phyloP scores from a whole-genome alignment of 805 yeast species.

The Scheffersomyces spartinae region DNA sequence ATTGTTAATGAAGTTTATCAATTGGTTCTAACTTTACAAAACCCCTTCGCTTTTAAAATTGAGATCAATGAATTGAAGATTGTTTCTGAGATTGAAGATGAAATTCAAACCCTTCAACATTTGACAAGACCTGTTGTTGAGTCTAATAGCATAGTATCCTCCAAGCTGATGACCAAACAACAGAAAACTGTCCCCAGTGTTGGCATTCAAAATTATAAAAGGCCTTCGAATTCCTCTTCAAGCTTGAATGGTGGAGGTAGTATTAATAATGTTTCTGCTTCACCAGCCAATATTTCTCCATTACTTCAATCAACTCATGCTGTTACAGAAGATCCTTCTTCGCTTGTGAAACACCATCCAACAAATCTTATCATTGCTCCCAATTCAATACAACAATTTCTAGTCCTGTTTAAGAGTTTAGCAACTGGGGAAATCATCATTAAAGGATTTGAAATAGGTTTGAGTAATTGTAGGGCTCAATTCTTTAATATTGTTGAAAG shows the following conservation, averaged over 20 bases:
- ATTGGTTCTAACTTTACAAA: constrained; percentile 48
- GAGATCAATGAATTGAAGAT: constrained; percentile 41
- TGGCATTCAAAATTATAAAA: no score
- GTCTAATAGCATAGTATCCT: no score
- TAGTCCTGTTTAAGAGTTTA: constrained; percentile 38
- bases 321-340: no score
- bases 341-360: no score
- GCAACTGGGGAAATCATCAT: constrained; percentile 37
- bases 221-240: no score
- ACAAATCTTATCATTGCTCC: constrained; percentile 16
- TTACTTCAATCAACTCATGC: neutral
- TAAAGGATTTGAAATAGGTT: constrained; percentile 37
- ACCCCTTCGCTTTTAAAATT: constrained; percentile 71
- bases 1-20: constrained; percentile 44
- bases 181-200: no score
- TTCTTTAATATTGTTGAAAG: constrained; percentile 29
- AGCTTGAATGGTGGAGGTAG: no score
- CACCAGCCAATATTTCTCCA: neutral
- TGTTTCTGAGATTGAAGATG: constrained; percentile 12
- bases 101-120: constrained; percentile 16
- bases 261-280: no score
- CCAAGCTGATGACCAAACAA: no score
- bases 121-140: constrained; percentile 5
- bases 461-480: constrained; percentile 39
- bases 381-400: constrained; percentile 20